Base-by-base conservation (phyloP, 2,329 filamentous ascomycete species). In the Aspergillus tubingensis region DNA sequence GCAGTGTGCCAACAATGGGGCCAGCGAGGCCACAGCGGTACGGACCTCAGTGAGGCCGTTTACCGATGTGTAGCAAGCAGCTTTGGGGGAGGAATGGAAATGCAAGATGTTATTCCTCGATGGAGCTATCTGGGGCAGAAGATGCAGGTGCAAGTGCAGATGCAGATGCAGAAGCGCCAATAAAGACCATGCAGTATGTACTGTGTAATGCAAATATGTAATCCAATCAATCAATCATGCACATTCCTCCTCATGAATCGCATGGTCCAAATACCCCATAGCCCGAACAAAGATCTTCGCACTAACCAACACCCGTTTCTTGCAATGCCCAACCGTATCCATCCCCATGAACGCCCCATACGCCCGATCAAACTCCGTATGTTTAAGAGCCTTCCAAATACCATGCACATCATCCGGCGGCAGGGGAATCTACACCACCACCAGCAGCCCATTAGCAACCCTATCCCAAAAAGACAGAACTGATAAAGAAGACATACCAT, bases 361-460 rank as follows among this genome's bases (percentile, higher is more conserved):
- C 6, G 89, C 88, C 61, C 85, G 84, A 11, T 77, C 77, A 66
- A 92, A 93, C 1, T 86, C 80, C 61, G 86, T 83, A 5, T 79
- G 75, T 70, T 83, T 83, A 55, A 94, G 70, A 0, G 86, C 80
- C n/a, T 77, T 75, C 90, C 91, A 95, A 77, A 95, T 93, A 30
- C 80, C 77, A 59, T 81, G 76, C 49, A 94, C 82, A 66, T 87
- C 86, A 0, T 82, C 78, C 0, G 88, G 86, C 1, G 83, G 77
- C 27, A 95, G 80, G 0, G 91, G 90, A 17, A 94, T 92, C 85
- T 76, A 6, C 1, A 7, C 23, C 6, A 21, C 3, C 21, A 21
- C 3, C 23, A 25, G 6, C 23, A 25, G 6, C 23, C 23, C 23
- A 25, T 25, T 7, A 25, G 23, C 23, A 25, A 25, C 23, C 6